A percentile compares a stretch with the other conserved stretches of the same genome.
Conservation (phyloP, 192 early-diverging fungal species). For the Diversispora epigaea region DNA sequence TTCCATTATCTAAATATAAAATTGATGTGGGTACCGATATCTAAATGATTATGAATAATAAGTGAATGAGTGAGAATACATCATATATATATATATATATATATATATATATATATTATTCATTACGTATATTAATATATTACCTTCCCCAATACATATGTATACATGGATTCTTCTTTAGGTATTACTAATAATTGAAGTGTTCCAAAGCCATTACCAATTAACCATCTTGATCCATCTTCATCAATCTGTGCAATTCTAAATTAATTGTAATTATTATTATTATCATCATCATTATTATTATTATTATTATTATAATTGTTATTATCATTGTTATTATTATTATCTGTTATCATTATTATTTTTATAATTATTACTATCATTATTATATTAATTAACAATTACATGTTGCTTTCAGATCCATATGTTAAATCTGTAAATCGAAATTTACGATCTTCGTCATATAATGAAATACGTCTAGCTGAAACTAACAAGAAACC, state of each 20-base stretch:
- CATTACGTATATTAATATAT: slow-evolving; percentile 16
- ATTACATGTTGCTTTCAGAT: neutral
- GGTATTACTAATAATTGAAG: slow-evolving; percentile 58
- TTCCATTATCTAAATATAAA: slow-evolving; percentile 64
- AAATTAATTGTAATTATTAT: neutral
- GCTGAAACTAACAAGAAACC: slow-evolving; percentile 59
- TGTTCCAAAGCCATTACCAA: slow-evolving; percentile 66
- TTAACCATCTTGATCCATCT: slow-evolving; percentile 57
- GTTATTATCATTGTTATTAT: neutral
- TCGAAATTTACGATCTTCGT: slow-evolving; percentile 38
- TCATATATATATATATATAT: neutral
- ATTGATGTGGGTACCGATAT: slow-evolving; percentile 61
- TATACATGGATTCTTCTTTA: slow-evolving; percentile 36
- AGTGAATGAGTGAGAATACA: neutral
- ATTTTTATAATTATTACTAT: neutral
- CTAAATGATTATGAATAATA: slow-evolving; percentile 30
- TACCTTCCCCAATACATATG: slow-evolving; percentile 59
- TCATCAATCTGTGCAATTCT: slow-evolving; percentile 49
- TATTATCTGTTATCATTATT: neutral
- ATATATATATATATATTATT: neutral
- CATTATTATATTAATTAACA: neutral
- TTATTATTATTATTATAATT: neutral
- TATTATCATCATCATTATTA: neutral
- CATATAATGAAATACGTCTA: slow-evolving; percentile 54
- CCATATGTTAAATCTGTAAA: neutral